A percentile compares a stretch with the other conserved stretches of the same genome.
Conservation (phyloP, 805 yeast species). For the Kluyveromyces wickerhamii region DNA sequence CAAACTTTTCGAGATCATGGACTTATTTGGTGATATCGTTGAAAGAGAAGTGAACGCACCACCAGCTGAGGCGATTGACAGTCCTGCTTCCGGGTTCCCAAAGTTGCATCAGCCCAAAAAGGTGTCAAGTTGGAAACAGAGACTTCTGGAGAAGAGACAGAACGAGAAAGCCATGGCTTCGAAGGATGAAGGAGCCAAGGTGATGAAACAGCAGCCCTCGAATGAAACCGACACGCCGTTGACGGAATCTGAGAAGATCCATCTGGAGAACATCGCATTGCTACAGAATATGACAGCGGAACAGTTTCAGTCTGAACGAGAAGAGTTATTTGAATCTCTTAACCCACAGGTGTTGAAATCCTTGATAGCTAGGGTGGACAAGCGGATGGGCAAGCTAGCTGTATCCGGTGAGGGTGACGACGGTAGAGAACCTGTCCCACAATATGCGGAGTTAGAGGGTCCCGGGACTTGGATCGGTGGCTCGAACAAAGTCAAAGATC, state of each 20-base stretch:
- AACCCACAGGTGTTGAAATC: constrained; percentile 62
- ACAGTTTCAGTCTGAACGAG: constrained; percentile 55
- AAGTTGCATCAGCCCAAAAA: constrained; percentile 29
- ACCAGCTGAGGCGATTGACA: constrained; percentile 7
- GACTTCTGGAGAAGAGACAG: constrained; percentile 32
- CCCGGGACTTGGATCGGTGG: constrained; percentile 33
- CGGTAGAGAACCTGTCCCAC: constrained; percentile 12
- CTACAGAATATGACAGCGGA: constrained; percentile 55
- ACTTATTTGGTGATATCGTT: constrained; percentile 63
- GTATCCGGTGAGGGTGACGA: constrained; percentile 13
- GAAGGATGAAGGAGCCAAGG: constrained; percentile 14
- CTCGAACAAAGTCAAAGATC: constrained; percentile 13
- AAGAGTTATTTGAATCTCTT: constrained; percentile 57
- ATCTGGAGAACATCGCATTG: constrained; percentile 61
- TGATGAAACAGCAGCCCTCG: constrained; percentile 1
- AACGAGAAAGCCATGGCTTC: constrained; percentile 5
- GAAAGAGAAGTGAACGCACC: constrained; percentile 45
- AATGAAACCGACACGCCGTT: constrained; percentile 11
- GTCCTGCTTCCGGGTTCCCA: constrained; percentile 24
- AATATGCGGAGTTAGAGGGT: constrained; percentile 31
- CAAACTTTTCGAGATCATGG: no score
- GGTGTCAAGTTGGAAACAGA: constrained; percentile 44
- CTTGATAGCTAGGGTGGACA: constrained; percentile 48
- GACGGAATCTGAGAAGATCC: constrained; percentile 67
- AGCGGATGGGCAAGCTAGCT: constrained; percentile 38